Conservation (phyloP, 1,284 basidiomycete species). For the Ganoderma sinense region DNA sequence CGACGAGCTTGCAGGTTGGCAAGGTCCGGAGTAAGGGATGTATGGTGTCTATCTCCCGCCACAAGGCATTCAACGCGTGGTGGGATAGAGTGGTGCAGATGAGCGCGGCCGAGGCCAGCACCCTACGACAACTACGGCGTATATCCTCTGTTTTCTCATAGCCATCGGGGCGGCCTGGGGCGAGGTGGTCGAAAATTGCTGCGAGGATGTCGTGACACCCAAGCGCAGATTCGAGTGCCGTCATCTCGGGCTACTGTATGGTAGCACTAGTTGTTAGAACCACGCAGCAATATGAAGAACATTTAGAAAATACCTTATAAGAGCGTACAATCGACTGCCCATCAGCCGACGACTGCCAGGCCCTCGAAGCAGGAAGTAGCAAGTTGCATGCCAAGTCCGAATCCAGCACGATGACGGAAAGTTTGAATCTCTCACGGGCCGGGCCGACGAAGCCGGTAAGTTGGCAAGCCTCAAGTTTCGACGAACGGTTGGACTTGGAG, state of each 20-base stretch:
- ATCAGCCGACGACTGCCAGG: too few species aligned
- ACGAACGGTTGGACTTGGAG: too few species aligned
- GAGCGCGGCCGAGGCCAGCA: background rate
- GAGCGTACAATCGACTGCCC: background rate
- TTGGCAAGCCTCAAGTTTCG: too few species aligned
- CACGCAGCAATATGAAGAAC: background rate
- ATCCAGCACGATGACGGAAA: too few species aligned
- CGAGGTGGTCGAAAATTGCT: background rate
- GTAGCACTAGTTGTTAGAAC: background rate
- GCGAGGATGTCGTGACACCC: background rate
- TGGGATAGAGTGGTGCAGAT: background rate
- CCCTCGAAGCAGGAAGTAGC: too few species aligned
- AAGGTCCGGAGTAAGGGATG: background rate
- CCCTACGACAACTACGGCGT: too few species aligned
- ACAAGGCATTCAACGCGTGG: background rate
- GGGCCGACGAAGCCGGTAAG: too few species aligned
- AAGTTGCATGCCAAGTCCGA: too few species aligned
- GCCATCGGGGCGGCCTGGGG: background rate
- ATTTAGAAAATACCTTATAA: background rate
- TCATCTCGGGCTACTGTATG: background rate
- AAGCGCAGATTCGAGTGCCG: background rate
- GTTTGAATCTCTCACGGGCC: too few species aligned
- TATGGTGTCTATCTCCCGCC: background rate
- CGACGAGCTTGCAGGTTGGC: background rate
- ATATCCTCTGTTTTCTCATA: too few species aligned